Base-by-base conservation (phyloP, 495 filamentous ascomycete genomes). In the Talaromyces borbonicus region DNA sequence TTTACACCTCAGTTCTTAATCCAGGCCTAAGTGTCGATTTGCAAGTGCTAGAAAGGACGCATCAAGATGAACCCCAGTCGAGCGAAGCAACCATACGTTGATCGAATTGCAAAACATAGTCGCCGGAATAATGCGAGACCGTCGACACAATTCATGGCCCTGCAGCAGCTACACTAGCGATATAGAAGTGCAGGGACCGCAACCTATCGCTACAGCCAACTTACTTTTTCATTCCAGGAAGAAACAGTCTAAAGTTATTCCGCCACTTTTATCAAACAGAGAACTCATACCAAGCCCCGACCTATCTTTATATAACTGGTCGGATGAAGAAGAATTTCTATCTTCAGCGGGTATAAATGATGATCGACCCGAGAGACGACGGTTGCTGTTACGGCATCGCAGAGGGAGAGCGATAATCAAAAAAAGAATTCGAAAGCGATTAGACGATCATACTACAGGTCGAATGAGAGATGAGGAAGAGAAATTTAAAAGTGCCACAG, bases 341-440 rank as follows among this genome's bases (percentile, higher is more conserved):
- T 55, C 57, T 3, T 67, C 65, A 29, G 64, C 66, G 7, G 66
- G 65, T 1, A 65, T 71, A 22, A 42, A 59, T 16, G 58, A 57
- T 6, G 50, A 58, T 4, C 52, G 51, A 42, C 25, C 47, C 6
- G 40, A 46, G 5, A 53, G 50, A 12, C 45, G 52, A 7, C 55
- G 60, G 15, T 52, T 27, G 12, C 16, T 12, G 24, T 19, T 29
- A 23, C 29, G 15, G 16, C 27, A 29, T 6, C 27, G 22, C 8
- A 23, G 16, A 18, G 12, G 43, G 16, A 11, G 43, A 46, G 18
- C 16, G 7, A n/a, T 15, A 46, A 12, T 23, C 8, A 31, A 30
- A 19, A n/a, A n/a, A 19, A 9, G 15, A 26, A 45, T 14, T 18
- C 15, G 14, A 14, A 18, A 18, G 31, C 24, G 41, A 11, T n/a